Conservation (phyloP, 208 protist genomes). For the Leishmania amazonensis region DNA sequence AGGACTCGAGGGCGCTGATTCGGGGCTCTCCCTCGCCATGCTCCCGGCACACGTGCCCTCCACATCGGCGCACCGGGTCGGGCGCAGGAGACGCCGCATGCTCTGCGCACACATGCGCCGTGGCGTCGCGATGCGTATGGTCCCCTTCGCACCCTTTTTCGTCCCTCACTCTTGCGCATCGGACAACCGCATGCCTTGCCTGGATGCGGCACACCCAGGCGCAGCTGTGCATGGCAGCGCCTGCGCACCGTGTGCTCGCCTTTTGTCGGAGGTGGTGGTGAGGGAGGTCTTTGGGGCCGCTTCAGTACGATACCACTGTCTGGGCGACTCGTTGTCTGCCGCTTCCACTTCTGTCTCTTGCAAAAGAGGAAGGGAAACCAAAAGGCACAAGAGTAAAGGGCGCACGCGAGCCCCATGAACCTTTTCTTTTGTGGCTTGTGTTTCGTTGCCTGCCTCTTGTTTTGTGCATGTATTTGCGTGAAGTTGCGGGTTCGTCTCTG, state of each 20-base stretch:
- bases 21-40: neutral
- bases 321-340: neutral
- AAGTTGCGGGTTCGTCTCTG: neutral
- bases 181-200: too few relatives aligned
- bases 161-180: neutral
- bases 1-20: neutral
- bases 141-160: neutral
- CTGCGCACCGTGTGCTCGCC: too few relatives aligned
- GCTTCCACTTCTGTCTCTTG: neutral
- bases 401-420: too few relatives aligned
- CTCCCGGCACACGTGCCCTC: neutral
- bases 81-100: neutral
- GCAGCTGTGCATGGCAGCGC: too few relatives aligned
- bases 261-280: too few relatives aligned
- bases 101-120: neutral
- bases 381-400: neutral
- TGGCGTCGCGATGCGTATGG: neutral
- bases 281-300: too few relatives aligned
- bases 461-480: neutral
- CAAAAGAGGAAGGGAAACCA: neutral
- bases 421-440: neutral
- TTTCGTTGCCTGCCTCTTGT: neutral
- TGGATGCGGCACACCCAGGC: too few relatives aligned
- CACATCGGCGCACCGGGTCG: neutral
- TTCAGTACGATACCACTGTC: too few relatives aligned